A percentile compares a stretch with the other conserved stretches of the same genome.
These are phyloP conservation scores for Podospora pseudopauciseta DNA, from an alignment of 495 filamentous ascomycete genomes.

Conservation along the genomic window DNA sequence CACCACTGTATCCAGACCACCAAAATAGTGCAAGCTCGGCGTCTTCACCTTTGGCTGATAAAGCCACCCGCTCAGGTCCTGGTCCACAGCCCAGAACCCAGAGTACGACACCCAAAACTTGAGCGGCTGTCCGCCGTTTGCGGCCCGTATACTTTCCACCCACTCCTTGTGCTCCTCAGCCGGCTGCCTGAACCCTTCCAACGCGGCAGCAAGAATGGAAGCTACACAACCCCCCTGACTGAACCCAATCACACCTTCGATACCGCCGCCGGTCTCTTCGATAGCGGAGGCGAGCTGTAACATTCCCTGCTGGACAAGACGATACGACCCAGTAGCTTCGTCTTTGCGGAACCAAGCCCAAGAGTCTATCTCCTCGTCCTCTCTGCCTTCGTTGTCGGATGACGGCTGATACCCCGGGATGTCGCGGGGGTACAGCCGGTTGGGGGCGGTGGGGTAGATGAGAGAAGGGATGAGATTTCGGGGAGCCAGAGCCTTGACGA, in stretches of 20 bases:
- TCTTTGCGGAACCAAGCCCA: constrained; percentile 87
- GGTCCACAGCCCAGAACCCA: constrained; percentile 68
- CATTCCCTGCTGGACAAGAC: constrained; percentile 63
- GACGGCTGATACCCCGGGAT: constrained; percentile 61
- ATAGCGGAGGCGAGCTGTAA: constrained; percentile 56
- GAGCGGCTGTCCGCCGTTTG: constrained; percentile 55
- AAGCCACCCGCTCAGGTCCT: constrained; percentile 59
- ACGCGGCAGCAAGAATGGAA: constrained; percentile 56
- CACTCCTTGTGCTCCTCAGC: constrained; percentile 36
- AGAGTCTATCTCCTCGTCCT: constrained; percentile 51
- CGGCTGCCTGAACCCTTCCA: constrained; percentile 55
- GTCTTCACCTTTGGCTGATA: constrained; percentile 76
- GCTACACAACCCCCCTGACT: constrained; percentile 66
- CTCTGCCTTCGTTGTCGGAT: constrained; percentile 29
- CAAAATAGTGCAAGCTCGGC: constrained; percentile 77
- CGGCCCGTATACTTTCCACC: constrained; percentile 37
- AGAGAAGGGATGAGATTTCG: constrained; percentile 54
- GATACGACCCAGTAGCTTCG: constrained; percentile 56
- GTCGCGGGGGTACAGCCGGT: constrained; percentile 59
- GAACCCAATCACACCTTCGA: constrained; percentile 75
- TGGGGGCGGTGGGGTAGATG: constrained; percentile 60
- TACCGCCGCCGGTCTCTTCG: constrained; percentile 11
- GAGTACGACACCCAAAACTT: constrained; percentile 77
- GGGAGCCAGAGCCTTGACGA: constrained; percentile 66
- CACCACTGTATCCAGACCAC: constrained; percentile 84